Evolutionary conservation across 805 yeast species (phyloP), one percentile per base, ranked within the genome.

Genomic region (Ogataea populi-albae): DNA sequence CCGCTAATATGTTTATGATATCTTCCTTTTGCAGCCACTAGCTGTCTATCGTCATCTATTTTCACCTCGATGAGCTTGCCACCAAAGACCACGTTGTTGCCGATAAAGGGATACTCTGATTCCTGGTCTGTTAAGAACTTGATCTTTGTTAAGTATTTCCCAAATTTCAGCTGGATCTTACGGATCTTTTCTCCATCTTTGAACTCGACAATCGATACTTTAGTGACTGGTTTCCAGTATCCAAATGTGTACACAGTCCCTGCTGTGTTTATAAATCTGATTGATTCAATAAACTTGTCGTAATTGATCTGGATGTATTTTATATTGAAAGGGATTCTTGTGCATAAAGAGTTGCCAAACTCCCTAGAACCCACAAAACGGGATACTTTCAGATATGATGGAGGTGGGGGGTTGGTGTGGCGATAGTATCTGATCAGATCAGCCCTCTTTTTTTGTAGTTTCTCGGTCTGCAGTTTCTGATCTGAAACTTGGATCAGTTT

Each of bases 1-100:
- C 46, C 40, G 24, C 26, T 37, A 31, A 47, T 42, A 27, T 47
- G 52, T 21, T 40, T 35, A 24, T 44, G 35, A 19, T 42, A 43
- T 26, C 38, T 40, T 10, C 49, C 52, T 17, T 35, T 40, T 20
- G 45, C 35, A n/a, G 39, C 46, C 20, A 35, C 43, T 31, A 45
- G 32, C 17, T 34, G 32, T 17, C 52, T 37, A 12, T 36, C 46
- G 6, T 23, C 26, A 12, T 36, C 49, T 17, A 47, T 29, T 3
- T 27, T 30, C 14, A 37, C 16, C 19, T 37, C 39, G 7, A 20
- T 21, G 7, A 23, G 23, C 20, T 38, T 32, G 15, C 46, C 45
- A 6, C 43, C 45, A 10, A 38, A 3, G 14, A 34, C 9, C 12
- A 10, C 15, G 17, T 16, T 10, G 26, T 38, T 47, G 14, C 52